A percentile compares a stretch with the other conserved stretches of the same genome.
Conservation (phyloP, 2,329 filamentous ascomycete genomes). For the Arthrobotrys megalospora region DNA sequence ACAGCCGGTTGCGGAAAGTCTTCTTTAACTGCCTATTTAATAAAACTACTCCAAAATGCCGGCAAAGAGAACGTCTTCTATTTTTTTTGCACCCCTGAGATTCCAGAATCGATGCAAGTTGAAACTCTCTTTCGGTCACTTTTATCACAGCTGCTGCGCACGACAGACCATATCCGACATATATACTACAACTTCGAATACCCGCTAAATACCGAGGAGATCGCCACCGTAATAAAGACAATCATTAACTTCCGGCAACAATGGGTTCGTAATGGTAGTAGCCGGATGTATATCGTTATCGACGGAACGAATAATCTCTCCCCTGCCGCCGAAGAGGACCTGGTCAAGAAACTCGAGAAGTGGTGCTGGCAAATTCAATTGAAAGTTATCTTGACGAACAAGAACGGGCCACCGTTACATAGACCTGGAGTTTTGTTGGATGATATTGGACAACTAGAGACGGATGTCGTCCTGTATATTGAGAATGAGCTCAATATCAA, state of each 20-base stretch:
- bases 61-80: constrained; percentile 14
- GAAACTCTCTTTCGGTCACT: constrained; percentile 20
- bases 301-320: constrained; percentile 11
- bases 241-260: constrained; percentile 9
- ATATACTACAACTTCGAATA: constrained; percentile 19
- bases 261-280: background rate
- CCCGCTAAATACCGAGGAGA: constrained; percentile 13
- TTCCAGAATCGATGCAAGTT: constrained; percentile 29
- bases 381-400: constrained; percentile 23
- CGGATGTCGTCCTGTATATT: constrained; percentile 21
- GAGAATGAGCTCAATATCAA: constrained; percentile 16
- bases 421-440: constrained; percentile 7
- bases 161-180: constrained; percentile 3
- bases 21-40: background rate
- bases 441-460: constrained; percentile 6
- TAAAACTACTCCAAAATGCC: constrained; percentile 13
- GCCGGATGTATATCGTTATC: constrained; percentile 17
- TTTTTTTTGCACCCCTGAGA: constrained; percentile 26
- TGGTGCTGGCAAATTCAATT: constrained; percentile 14
- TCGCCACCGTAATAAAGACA: background rate
- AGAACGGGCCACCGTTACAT: background rate
- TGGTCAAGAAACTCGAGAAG: constrained; percentile 2
- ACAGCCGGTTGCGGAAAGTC: constrained; percentile 25
- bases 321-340: background rate
- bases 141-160: constrained; percentile 10